Base-by-base conservation (phyloP, 73 alveolate genomes). In the Breviolum minutum region DNA sequence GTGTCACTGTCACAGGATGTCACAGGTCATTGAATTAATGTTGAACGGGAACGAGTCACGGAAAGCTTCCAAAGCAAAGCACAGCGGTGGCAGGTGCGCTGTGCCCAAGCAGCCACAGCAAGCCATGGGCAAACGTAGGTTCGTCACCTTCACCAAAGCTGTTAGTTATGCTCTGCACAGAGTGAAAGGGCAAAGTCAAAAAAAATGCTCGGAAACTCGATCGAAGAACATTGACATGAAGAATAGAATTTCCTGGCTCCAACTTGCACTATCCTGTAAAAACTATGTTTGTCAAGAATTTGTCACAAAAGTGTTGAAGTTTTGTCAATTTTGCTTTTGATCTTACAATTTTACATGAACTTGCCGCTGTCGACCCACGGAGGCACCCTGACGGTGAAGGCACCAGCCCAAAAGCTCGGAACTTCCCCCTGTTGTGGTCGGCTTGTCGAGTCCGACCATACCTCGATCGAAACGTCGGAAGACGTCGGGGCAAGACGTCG, bases 71-170 rank as follows among this genome's bases (percentile, higher is more conserved):
- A 92, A n/a, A 11, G n/a, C 24, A 27, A 92, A 92, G 66, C 89
- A 60, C 81, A 92, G 84, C 27, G 98, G 74, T 19, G 98, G 98
- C 86, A 92, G 32, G 54, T 80, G 87, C 61, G 98, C 98, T 9
- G 98, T 92, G 89, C 98, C 98, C 20, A 92, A 60, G 20, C 98
- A 92, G 74, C 98, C 98, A 17, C 76, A 27, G 84, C 88, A 61
- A 6, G 87, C 69, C 63, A 68, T 69, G 30, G 96, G 95, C 94
- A 54, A 69, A 29, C 86, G 95, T 5, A 68, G 10, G 14, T 88
- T 88, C 71, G 24, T 10, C 82, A 88, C 95, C 94, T 86, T 40
- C 54, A 40, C 54, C 54, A 40, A 40, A 40, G 6, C 17, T 16
- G 27, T 24, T 12, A 26, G 54, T 69, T 69, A 17, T 17, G 26